phyloP scores from a whole-genome alignment of 2,329 filamentous ascomycete genomes.

The Arthrocladium fulminans region DNA sequence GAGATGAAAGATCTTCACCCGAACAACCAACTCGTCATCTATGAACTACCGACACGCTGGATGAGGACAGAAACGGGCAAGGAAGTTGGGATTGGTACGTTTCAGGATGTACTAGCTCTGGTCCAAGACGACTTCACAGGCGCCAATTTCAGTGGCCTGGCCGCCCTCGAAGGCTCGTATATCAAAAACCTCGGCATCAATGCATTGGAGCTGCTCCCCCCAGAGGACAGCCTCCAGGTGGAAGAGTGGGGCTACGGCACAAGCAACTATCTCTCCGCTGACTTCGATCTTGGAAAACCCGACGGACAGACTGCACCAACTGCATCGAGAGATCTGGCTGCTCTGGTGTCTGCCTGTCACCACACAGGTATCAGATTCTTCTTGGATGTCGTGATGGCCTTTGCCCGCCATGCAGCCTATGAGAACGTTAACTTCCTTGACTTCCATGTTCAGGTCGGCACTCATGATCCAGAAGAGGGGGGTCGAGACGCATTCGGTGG shows the following conservation, averaged over 20 bases:
- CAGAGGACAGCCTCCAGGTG: not conserved
- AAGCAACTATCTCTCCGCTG: not conserved
- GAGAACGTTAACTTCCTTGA: not conserved
- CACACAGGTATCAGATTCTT: not conserved
- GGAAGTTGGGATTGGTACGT: too few relatives aligned
- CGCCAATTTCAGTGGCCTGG: not conserved
- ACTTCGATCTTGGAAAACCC: not conserved
- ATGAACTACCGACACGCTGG: too few relatives aligned
- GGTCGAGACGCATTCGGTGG: not conserved
- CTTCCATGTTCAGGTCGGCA: not conserved
- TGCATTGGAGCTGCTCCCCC: conserved; percentile 4
- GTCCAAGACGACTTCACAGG: not conserved
- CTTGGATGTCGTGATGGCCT: conserved; percentile 5
- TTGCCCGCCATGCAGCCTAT: conserved; percentile 3
- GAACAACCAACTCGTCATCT: too few relatives aligned
- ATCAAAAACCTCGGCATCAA: not conserved
- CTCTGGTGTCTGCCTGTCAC: not conserved
- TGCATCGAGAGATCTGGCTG: not conserved
- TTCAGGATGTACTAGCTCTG: conserved; percentile 1
- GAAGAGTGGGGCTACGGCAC: conserved; percentile 2
- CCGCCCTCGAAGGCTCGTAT: not conserved
- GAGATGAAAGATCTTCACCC: too few relatives aligned
- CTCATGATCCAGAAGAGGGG: not conserved
- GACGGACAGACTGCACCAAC: too few relatives aligned
- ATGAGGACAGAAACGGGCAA: too few relatives aligned